Base-by-base conservation (phyloP, 2,329 filamentous ascomycete species). In the Alternaria conjuncta region DNA sequence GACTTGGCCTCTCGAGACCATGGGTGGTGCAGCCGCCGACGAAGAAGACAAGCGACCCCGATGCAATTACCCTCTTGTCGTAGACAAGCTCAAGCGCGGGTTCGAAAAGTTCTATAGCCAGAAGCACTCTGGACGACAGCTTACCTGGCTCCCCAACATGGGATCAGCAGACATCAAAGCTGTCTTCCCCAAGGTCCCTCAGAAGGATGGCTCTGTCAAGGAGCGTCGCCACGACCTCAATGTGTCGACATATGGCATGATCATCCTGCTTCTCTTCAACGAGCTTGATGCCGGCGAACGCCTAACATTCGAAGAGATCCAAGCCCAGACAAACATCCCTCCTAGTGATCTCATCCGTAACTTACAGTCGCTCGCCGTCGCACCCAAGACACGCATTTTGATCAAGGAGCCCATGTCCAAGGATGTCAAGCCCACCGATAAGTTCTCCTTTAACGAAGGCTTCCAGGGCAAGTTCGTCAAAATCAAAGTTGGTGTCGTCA, bases 1-100 rank as follows among this genome's bases (percentile, higher is more conserved):
- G 79, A 95, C 93, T 77, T 99, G 96, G 96, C 96, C 96, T 2
- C 88, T 94, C 69, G 94, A 97, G 72, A 88, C 93, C 12, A 94
- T 97, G 89, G 89, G 79, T 49, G 79, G 90, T 8, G 82, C 79
- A 25, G 88, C 63, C 71, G 85, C 77, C 72, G 86, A 82, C 72
- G 86, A 80, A 71, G 86, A 78, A 21, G 70, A 72, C 28, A 76
- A 73, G n/a, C 79, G 75, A 64, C 82, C 78, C 72, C 84, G 75
- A 55, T 93, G 92, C 83, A 90, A 88, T 58, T 97, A 91, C 77
- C 94, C 95, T 0, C 80, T 86, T 0, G 88, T 91, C 41, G 88
- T 98, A 54, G 88, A 92, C 64, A 86, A 85, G 10, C 84, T 97
- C 58, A 93, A 94, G 78, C 87, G 91, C 23, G 94, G 92, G 70